phyloP scores from a whole-genome alignment of 164 flowering plant species.

The Macadamia integrifolia region DNA sequence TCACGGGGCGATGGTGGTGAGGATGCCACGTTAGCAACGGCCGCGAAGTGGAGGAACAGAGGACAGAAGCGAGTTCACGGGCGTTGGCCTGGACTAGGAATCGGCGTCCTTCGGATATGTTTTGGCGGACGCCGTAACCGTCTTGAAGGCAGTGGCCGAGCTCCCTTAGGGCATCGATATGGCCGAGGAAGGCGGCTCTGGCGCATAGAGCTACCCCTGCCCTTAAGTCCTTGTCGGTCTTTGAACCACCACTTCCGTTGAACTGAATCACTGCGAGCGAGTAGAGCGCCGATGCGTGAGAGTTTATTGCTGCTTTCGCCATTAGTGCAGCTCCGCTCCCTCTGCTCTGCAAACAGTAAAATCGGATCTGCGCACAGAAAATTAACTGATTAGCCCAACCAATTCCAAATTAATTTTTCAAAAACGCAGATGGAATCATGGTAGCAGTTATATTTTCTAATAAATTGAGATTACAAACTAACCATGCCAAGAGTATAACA shows the following conservation, averaged over 20 bases:
- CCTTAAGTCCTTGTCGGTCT: constrained; percentile 57
- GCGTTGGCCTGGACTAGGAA: constrained; percentile 66
- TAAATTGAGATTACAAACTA: constrained; percentile 10
- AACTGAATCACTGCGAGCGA: constrained; percentile 83
- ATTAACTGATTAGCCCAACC: too few species aligned
- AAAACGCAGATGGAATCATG: too few species aligned
- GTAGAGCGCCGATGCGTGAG: constrained; percentile 69
- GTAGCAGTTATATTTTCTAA: not conserved
- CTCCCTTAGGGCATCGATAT: constrained; percentile 73
- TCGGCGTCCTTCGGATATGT: constrained; percentile 53
- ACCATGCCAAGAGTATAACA: constrained; percentile 82
- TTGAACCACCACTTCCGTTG: constrained; percentile 79
- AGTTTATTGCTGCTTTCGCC: constrained; percentile 74
- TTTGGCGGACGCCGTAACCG: constrained; percentile 65
- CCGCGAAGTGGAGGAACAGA: constrained; percentile 23
- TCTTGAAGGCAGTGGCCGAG: constrained; percentile 83
- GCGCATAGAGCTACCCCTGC: constrained; percentile 78
- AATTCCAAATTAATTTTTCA: too few species aligned
- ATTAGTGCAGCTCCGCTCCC: constrained; percentile 68
- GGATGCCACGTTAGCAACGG: constrained; percentile 40
- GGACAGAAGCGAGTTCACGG: constrained; percentile 44
- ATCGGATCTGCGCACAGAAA: constrained; percentile 44
- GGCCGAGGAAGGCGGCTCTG: constrained; percentile 67
- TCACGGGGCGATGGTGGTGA: constrained; percentile 14
- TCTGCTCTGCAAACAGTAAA: constrained; percentile 62